Evolutionary conservation across 345 rosid species (phyloP), one percentile per base, ranked within the genome.

Genomic region (Pistacia atlantica): DNA sequence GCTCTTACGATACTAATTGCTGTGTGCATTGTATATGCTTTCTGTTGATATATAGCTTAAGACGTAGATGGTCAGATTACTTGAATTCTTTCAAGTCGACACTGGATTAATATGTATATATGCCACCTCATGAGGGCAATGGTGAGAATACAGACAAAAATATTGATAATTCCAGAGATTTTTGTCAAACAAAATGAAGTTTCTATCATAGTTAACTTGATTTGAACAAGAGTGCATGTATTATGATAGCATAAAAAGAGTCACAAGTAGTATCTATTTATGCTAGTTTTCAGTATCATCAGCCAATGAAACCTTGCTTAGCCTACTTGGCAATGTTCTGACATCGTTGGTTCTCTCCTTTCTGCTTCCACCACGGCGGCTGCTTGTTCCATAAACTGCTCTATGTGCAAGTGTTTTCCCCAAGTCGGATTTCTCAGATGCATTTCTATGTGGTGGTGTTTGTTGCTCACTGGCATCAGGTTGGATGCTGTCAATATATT

Each of bases 331-430:
- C 51, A 66, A 71, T 25, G 76, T 11, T 75, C 45, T 79, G 48
- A n/a, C 81, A 9, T 81, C 85, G 66, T 28, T 69, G 67, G 54
- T 67, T 57, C 75, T 84, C 45, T 63, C 68, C 84, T 79, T 82
- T 77, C 80, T 76, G 77, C 80, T 49, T 62, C 77, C 83, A 11
- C 51, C 42, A 5, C 80, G 72, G 72, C 86, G 80, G 73, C 80
- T 80, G 69, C 84, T 67, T 22, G 81, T 67, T 54, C 85, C 77
- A 56, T 81, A 76, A 28, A 88, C 59, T 56, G 91, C 91, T 80
- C 91, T 86, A 22, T 76, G 82, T 68, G 89, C 91, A 22, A 86
- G 80, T 46, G 86, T 89, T 83, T 81, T 86, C 13, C 88, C 84
- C 42, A 85, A 80, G 12, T 72, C 74, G 55, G 77, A 77, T 31